phyloP scores from a whole-genome alignment of 495 filamentous ascomycete species.

The Aspergillus cristatus region DNA sequence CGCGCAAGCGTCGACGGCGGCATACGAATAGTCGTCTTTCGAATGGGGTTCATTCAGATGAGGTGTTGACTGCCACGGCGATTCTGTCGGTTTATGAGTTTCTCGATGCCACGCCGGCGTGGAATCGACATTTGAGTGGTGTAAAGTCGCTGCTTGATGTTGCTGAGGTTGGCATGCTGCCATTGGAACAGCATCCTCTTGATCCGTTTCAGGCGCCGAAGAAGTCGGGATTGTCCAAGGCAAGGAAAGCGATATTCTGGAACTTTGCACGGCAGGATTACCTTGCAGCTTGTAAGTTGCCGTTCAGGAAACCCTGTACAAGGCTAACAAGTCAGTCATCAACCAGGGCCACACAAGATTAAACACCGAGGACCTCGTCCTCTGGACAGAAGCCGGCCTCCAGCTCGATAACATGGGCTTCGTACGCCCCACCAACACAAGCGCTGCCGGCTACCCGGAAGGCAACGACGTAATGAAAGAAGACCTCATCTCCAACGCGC shows the following conservation, averaged over 20 bases:
- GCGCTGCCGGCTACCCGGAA: slow-evolving; percentile 36
- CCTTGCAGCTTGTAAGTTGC: slow-evolving; percentile 53
- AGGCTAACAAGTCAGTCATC: slow-evolving; percentile 35
- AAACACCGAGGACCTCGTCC: slow-evolving; percentile 48
- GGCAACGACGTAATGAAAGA: slow-evolving; percentile 45
- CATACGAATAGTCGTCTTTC: slow-evolving; percentile 31
- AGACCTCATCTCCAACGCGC: slow-evolving; percentile 52
- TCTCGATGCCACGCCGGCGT: slow-evolving; percentile 50
- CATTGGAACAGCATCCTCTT: slow-evolving; percentile 36
- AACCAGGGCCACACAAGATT: slow-evolving; percentile 52
- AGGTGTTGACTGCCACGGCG: slow-evolving; percentile 52
- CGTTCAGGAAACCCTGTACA: neutral
- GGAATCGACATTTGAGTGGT: slow-evolving; percentile 56
- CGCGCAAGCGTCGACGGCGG: slow-evolving; percentile 32
- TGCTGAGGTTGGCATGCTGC: slow-evolving; percentile 56
- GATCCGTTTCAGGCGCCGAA: slow-evolving; percentile 20
- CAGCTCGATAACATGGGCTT: slow-evolving; percentile 47
- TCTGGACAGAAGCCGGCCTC: slow-evolving; percentile 56
- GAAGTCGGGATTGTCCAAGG: slow-evolving; percentile 39
- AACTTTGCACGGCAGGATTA: slow-evolving; percentile 59
- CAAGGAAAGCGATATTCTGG: slow-evolving; percentile 53
- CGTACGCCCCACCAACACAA: slow-evolving; percentile 43
- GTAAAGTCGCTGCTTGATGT: slow-evolving; percentile 55
- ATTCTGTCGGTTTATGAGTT: slow-evolving; percentile 59
- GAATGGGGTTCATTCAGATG: slow-evolving; percentile 44